Evolutionary conservation across 2,329 filamentous ascomycete genomes (phyloP).

Genomic region (Stachybotrys echinatus): DNA sequence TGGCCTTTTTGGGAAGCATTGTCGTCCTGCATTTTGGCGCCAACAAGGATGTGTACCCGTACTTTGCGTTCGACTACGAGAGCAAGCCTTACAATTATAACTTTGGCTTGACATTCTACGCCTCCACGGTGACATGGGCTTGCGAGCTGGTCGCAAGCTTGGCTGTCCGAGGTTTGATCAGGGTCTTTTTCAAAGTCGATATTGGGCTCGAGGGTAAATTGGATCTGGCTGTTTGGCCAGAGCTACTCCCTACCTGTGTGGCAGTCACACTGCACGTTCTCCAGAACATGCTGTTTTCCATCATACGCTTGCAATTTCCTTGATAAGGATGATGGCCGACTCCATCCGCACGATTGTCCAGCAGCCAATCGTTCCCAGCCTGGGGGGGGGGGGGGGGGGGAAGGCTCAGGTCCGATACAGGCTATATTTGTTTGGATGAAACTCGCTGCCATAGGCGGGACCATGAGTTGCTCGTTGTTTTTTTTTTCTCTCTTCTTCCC

Average conservation of each 20-base stretch:
- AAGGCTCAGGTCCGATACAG: no score
- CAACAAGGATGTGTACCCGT: slow-evolving; percentile 65
- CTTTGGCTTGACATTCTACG: slow-evolving; percentile 58
- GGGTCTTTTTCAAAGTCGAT: slow-evolving; percentile 53
- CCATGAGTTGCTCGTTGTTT: background rate
- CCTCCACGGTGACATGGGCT: slow-evolving; percentile 59
- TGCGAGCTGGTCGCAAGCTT: slow-evolving; percentile 60
- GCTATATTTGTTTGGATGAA: no score
- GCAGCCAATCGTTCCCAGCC: no score
- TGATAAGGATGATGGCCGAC: no score
- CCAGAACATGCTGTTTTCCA: slow-evolving; percentile 69
- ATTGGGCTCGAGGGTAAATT: slow-evolving; percentile 60
- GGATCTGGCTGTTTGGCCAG: slow-evolving; percentile 61
- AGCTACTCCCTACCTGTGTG: slow-evolving; percentile 60
- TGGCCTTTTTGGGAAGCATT: slow-evolving; percentile 61
- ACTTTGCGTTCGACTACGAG: slow-evolving; percentile 57
- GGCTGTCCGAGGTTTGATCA: slow-evolving; percentile 53
- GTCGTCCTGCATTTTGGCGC: slow-evolving; percentile 61
- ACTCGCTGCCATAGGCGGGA: no score
- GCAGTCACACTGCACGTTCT: slow-evolving; percentile 63
- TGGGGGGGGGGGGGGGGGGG: no score
- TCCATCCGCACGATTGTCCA: no score
- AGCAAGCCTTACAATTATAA: slow-evolving; percentile 43
- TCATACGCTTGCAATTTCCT: slow-evolving; percentile 58
- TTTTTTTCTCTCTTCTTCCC: background rate